phyloP scores from a whole-genome alignment of 495 filamentous ascomycete genomes.

The Cudoniella acicularis region DNA sequence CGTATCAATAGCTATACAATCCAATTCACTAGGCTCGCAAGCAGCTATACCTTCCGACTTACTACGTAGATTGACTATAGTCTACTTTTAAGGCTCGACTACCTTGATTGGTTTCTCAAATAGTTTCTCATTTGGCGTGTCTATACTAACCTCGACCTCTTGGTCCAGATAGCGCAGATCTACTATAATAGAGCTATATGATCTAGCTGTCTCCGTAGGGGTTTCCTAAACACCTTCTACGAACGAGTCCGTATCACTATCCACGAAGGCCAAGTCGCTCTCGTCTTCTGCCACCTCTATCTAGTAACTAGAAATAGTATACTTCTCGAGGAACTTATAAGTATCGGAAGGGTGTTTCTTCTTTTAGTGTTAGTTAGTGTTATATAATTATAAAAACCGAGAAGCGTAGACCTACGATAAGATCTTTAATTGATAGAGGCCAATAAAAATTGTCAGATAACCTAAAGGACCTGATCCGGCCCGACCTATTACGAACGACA shows the following conservation, averaged over 20 bases:
- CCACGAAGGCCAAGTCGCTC: not conserved
- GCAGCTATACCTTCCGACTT: not conserved
- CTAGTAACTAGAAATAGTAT: constrained; percentile 8
- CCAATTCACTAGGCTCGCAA: not conserved
- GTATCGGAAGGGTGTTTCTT: constrained; percentile 5
- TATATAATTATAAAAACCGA: not conserved
- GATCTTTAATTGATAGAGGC: constrained; percentile 8
- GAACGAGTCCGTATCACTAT: constrained; percentile 1
- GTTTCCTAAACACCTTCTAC: not conserved
- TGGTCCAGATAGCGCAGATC: not conserved
- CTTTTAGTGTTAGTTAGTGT: not conserved
- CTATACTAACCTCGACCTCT: not conserved
- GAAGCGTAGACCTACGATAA: constrained; percentile 1
- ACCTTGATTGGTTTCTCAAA: not conserved
- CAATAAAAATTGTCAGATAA: constrained; percentile 6
- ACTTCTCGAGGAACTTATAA: constrained; percentile 9
- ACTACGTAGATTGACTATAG: not conserved
- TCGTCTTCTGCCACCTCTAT: constrained; percentile 6
- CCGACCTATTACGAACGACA: constrained; percentile 11
- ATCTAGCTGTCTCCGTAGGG: not conserved
- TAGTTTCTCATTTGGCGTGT: not conserved
- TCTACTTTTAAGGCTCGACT: not conserved
- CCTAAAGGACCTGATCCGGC: constrained; percentile 2
- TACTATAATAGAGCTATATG: constrained; percentile 1
- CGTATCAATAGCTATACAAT: not conserved